Base-by-base conservation (phyloP, 768 basidiomycete genomes). In the Cyathus striatus region DNA sequence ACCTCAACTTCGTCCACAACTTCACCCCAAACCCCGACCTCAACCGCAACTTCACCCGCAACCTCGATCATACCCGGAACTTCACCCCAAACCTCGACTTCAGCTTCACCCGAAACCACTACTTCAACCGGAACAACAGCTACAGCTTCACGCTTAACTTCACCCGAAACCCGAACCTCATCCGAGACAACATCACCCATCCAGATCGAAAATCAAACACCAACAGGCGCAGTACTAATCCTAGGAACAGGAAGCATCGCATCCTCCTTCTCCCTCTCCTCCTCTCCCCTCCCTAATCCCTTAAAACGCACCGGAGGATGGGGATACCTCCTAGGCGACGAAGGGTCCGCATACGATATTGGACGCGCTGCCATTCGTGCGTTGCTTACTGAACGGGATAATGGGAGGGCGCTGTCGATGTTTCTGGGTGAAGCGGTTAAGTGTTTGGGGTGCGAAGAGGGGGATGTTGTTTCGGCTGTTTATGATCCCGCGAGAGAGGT, bases 301-400 rank as follows among this genome's bases (percentile, higher is more conserved):
- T 6, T 54, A 2, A 51, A 48, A 10, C 54, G 59, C 9, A 39
- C 54, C 2, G 53, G 55, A 12, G 55, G 57, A 6, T 58, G 55
- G 59, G 59, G 55, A 10, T 59, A 58, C 32, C 48, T 60, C 10
- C 48, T 58, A 17, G 57, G 55, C 17, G 55, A 60, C 38, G 57
- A 57, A 49, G 57, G 55, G 14, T 59, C 57, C 9, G 57, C 52
- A 4, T 59, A 53, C 26, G 46, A 32, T 5, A 59, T 60, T 23
- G 55, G 55, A 4, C 45, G 57, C 22, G 53, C 54, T 30, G 59
- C 54, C 13, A 45, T 60, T 4, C 50, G 57, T n/a, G 43, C 40
- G 10, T 44, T 48, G 12, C 38, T 60, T 5, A 40, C 46, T 10
- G 43, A 42, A 17, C 43, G 49, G 5, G 57, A 60, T 33, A 14